Evolutionary conservation across 345 rosid species (phyloP).

Genomic region (Pelargonium nanum): DNA sequence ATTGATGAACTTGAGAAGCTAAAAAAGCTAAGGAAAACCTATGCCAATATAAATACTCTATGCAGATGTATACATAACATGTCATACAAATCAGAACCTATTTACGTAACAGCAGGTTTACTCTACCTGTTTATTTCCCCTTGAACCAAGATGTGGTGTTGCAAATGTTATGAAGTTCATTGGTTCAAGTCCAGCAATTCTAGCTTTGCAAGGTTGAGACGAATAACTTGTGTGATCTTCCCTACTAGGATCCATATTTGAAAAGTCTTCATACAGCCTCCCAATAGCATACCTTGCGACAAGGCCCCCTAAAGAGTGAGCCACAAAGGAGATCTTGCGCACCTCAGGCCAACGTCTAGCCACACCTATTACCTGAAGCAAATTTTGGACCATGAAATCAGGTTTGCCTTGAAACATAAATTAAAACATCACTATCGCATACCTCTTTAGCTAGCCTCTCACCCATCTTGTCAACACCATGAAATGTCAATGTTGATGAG

Average conservation of each 20-base stretch:
- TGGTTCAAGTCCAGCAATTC: constrained; percentile 84
- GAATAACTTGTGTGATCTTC: constrained; percentile 14
- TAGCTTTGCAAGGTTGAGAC: constrained; percentile 27
- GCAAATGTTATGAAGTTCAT: constrained; percentile 91
- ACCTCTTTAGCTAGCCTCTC: constrained; percentile 92
- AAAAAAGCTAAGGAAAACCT: not conserved
- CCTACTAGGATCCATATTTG: constrained; percentile 12
- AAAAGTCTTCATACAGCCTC: constrained; percentile 44
- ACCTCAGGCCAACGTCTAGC: constrained; percentile 43
- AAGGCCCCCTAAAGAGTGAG: constrained; percentile 94
- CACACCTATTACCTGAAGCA: constrained; percentile 60
- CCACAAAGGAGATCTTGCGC: constrained; percentile 79
- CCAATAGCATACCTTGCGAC: constrained; percentile 91
- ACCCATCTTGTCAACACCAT: constrained; percentile 92
- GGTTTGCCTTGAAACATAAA: constrained; percentile 9
- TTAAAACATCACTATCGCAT: constrained; percentile 12
- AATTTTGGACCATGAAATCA: constrained; percentile 3
- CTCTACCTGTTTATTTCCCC: constrained; percentile 75
- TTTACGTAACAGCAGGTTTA: too few species aligned
- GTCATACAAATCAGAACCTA: not conserved
- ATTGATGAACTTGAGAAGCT: not conserved
- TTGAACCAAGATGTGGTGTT: constrained; percentile 95
- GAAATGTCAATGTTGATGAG: constrained; percentile 64
- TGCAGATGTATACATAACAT: not conserved
- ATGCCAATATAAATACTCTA: too few species aligned